Evolutionary conservation across 2,329 filamentous ascomycete species (phyloP).

Genomic region (Geoglossum cookeanum): DNA sequence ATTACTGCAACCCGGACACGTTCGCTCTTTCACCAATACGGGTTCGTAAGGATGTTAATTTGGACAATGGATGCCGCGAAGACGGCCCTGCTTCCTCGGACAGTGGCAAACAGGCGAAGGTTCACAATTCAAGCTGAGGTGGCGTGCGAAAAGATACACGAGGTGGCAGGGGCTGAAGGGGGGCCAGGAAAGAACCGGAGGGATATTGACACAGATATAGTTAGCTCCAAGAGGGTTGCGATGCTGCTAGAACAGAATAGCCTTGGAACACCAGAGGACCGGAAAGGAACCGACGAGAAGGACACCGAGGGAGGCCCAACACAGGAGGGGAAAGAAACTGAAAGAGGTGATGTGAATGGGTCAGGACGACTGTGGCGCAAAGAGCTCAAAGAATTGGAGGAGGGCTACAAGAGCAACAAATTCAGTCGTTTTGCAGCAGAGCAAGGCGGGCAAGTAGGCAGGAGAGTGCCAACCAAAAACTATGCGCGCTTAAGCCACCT

Average conservation of each 20-base stretch:
- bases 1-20: conserved; percentile 37
- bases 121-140: conserved; percentile 40
- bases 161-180: conserved; percentile 32
- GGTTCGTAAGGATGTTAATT: conserved; percentile 59
- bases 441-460: conserved; percentile 1
- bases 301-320: not conserved
- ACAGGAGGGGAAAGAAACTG: not conserved
- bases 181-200: conserved; percentile 8
- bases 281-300: not conserved
- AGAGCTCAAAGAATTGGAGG: conserved; percentile 24
- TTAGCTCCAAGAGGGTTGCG: not conserved
- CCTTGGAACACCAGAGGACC: not conserved
- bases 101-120: conserved; percentile 35
- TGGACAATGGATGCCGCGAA: conserved; percentile 49
- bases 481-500: not conserved
- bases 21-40: conserved; percentile 51
- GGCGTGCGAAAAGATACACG: conserved; percentile 36
- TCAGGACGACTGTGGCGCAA: conserved; percentile 22
- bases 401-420: conserved; percentile 11
- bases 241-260: not conserved
- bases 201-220: not conserved
- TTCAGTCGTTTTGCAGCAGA: conserved; percentile 4
- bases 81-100: conserved; percentile 37
- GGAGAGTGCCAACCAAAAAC: conserved; percentile 6
- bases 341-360: not conserved